A percentile compares a stretch with the other conserved stretches of the same genome.
phyloP scores from a whole-genome alignment of 2,329 filamentous ascomycete genomes.

The Endothia cerciana region DNA sequence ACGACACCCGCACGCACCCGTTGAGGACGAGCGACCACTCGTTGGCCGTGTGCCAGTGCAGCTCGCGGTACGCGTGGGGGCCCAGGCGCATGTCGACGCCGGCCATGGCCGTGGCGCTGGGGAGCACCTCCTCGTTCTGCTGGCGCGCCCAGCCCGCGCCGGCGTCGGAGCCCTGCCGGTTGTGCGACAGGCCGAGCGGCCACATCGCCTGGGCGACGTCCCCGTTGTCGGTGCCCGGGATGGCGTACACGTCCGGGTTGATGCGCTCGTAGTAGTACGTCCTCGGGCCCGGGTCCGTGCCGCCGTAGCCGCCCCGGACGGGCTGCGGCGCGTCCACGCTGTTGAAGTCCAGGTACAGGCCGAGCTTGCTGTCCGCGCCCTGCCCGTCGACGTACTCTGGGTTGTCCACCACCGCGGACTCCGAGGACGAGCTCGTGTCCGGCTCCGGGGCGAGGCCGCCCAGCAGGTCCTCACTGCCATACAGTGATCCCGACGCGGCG shows the following conservation, averaged over 20 bases:
- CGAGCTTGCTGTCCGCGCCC: conserved; percentile 52
- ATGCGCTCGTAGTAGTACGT: conserved; percentile 50
- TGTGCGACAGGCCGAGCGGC: conserved; percentile 57
- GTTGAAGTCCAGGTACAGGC: conserved; percentile 58
- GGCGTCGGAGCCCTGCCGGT: conserved; percentile 47
- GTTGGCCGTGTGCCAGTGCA: conserved; percentile 64
- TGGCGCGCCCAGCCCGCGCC: conserved; percentile 58
- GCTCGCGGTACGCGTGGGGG: conserved; percentile 62
- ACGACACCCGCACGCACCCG: conserved; percentile 54
- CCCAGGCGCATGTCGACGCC: conserved; percentile 63
- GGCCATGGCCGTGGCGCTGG: conserved; percentile 54
- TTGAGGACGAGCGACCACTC: conserved; percentile 59
- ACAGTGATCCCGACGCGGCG: conserved; percentile 43
- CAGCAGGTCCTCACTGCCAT: conserved; percentile 44
- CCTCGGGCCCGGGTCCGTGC: conserved; percentile 56
- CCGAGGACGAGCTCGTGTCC: conserved; percentile 38
- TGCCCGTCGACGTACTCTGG: conserved; percentile 53
- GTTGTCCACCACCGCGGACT: conserved; percentile 44
- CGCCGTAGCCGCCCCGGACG: conserved; percentile 54
- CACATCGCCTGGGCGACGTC: conserved; percentile 53
- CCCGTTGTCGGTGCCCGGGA: conserved; percentile 57
- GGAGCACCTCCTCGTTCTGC: conserved; percentile 56
- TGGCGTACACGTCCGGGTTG: conserved; percentile 58
- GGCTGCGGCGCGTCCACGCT: conserved; percentile 57
- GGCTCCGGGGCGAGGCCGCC: conserved; percentile 46